phyloP scores from a whole-genome alignment of 306 rosid species.

The Hippophae gyantsensis region DNA sequence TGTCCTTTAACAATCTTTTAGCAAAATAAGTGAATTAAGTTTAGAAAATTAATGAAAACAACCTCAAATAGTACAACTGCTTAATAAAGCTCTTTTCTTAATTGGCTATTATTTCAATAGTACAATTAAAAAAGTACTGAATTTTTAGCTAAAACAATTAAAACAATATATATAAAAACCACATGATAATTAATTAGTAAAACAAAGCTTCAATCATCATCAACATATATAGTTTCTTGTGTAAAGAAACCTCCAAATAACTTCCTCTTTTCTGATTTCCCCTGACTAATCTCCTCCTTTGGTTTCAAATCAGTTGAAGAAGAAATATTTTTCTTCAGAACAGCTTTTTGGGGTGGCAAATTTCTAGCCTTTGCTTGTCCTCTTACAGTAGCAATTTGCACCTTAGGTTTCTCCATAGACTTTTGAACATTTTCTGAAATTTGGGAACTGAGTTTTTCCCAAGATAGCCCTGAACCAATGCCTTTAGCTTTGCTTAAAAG shows the following conservation, averaged over 20 bases:
- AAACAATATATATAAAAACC: too few species aligned
- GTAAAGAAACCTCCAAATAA: slow-evolving; percentile 84
- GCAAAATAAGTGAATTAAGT: too few species aligned
- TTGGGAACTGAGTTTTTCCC: slow-evolving; percentile 67
- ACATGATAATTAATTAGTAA: neutral
- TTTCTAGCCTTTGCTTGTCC: slow-evolving; percentile 84
- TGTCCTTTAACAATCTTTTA: too few species aligned
- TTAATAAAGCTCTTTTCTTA: too few species aligned
- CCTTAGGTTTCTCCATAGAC: slow-evolving; percentile 37
- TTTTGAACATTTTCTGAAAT: slow-evolving; percentile 40
- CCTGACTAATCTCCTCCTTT: slow-evolving; percentile 31
- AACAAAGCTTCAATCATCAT: slow-evolving; percentile 51
- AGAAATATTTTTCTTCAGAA: slow-evolving; percentile 30
- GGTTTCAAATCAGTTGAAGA: slow-evolving; percentile 21
- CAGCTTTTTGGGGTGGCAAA: slow-evolving; percentile 45
- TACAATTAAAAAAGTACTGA: too few species aligned
- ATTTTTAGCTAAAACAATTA: too few species aligned
- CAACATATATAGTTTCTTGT: slow-evolving; percentile 88
- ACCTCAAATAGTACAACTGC: too few species aligned
- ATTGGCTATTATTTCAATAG: too few species aligned
- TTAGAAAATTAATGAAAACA: too few species aligned
- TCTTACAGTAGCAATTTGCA: slow-evolving; percentile 74
- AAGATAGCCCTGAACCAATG: slow-evolving; percentile 53
- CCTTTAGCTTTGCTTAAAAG: slow-evolving; percentile 62
- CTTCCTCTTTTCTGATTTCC: slow-evolving; percentile 52